Percentiles rank a stretch among this genome's conserved stretches.
These are phyloP conservation scores for Mycena filopes DNA, from an alignment of 768 basidiomycete species.

Conservation along the genomic window DNA sequence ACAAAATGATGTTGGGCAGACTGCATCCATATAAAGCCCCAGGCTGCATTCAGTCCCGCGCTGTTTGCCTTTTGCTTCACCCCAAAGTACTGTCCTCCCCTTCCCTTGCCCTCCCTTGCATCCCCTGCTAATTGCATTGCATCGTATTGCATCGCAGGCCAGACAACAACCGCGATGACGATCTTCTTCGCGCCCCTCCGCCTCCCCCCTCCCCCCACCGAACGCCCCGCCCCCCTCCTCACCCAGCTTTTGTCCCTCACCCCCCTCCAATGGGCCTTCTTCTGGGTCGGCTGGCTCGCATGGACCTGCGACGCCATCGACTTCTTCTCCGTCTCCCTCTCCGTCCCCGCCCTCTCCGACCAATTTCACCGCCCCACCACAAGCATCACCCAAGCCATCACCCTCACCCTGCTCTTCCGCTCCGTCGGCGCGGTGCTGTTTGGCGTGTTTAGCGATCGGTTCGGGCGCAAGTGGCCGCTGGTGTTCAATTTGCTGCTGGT, in stretches of 20 bases:
- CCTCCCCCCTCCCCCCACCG: conserved; percentile 22
- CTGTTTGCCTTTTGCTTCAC: too few relatives aligned
- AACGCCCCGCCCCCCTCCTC: conserved; percentile 8
- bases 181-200: conserved; percentile 35
- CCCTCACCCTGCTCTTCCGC: conserved; percentile 92
- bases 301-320: conserved; percentile 92
- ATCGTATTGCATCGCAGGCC: too few relatives aligned
- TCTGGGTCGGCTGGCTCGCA: conserved; percentile 69
- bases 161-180: conserved; percentile 14
- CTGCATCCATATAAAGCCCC: too few relatives aligned
- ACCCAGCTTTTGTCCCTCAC: conserved; percentile 9
- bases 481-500: conserved; percentile 80
- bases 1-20: too few relatives aligned
- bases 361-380: conserved; percentile 59
- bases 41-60: too few relatives aligned
- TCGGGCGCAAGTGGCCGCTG: conserved; percentile 94
- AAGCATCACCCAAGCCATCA: conserved; percentile 82
- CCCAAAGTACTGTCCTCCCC: too few relatives aligned
- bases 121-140: too few relatives aligned
- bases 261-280: conserved; percentile 31
- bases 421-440: conserved; percentile 86
- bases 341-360: conserved; percentile 53
- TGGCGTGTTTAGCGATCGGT: conserved; percentile 88
- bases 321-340: conserved; percentile 83
- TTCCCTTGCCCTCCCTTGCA: too few relatives aligned